Percentiles rank a stretch among this genome's conserved stretches.
Conservation (phyloP, 352 stramenopile genomes). For the Phytophthora capsici region DNA sequence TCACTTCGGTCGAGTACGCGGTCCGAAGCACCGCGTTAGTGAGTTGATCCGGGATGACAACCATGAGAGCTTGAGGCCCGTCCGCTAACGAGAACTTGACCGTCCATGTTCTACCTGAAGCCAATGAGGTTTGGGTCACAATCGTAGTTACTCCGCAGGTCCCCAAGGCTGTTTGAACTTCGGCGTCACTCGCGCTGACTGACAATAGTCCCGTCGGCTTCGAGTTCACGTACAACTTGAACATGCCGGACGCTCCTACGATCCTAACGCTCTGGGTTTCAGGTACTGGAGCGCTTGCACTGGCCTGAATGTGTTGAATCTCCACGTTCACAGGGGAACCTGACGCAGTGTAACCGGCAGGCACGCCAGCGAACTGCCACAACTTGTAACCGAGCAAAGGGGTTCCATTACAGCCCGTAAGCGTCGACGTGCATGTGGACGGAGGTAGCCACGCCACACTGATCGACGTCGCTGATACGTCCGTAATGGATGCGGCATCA, state of each 20-base stretch:
- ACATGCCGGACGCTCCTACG: constrained; percentile 64
- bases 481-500: constrained; percentile 55
- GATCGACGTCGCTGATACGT: constrained; percentile 72
- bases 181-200: constrained; percentile 42
- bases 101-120: constrained; percentile 67
- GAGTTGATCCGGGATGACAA: constrained; percentile 64
- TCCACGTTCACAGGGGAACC: constrained; percentile 82
- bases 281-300: constrained; percentile 52
- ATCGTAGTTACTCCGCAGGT: constrained; percentile 58
- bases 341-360: constrained; percentile 76
- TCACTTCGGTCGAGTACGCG: constrained; percentile 60
- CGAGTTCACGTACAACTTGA: constrained; percentile 75
- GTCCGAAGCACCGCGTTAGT: constrained; percentile 54
- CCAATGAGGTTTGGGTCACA: constrained; percentile 43
- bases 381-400: constrained; percentile 92
- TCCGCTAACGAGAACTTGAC: constrained; percentile 68
- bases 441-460: constrained; percentile 74
- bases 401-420: constrained; percentile 79
- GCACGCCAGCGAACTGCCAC: constrained; percentile 91
- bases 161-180: constrained; percentile 64
- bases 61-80: constrained; percentile 55
- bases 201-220: constrained; percentile 58
- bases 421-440: constrained; percentile 65
- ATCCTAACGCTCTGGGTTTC: constrained; percentile 85
- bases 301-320: constrained; percentile 91